phyloP scores from a whole-genome alignment of 2,329 filamentous ascomycete species.

The Salinomyces thailandicus region DNA sequence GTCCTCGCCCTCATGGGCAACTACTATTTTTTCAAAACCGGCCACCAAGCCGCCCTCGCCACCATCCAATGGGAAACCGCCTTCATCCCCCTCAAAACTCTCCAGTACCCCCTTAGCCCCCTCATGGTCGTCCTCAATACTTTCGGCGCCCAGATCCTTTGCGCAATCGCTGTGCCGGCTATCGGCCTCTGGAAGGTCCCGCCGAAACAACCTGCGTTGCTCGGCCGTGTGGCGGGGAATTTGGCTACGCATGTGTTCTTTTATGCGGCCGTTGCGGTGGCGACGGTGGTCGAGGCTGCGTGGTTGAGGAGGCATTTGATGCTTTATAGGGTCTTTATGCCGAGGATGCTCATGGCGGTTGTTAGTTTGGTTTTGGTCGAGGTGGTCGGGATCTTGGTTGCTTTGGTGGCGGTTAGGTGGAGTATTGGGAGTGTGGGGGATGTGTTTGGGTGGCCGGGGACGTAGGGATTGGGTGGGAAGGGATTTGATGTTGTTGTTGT shows the following conservation, averaged over 20 bases:
- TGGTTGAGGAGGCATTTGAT: constrained; percentile 85
- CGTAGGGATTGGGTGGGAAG: constrained; percentile 3
- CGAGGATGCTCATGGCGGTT: constrained; percentile 77
- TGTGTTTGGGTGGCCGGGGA: constrained; percentile 66
- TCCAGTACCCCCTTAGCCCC: constrained; percentile 84
- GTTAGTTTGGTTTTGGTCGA: constrained; percentile 66
- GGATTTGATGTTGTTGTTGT: no score
- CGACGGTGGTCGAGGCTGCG: constrained; percentile 84
- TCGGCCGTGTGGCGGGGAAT: constrained; percentile 60
- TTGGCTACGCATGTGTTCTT: constrained; percentile 68
- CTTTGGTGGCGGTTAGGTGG: constrained; percentile 62
- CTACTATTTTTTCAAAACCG: constrained; percentile 96
- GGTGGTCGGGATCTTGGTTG: constrained; percentile 57
- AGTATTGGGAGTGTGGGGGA: constrained; percentile 72
- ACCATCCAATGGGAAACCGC: constrained; percentile 94
- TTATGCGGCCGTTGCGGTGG: constrained; percentile 70
- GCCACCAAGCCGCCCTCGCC: constrained; percentile 78
- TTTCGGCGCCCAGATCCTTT: constrained; percentile 79
- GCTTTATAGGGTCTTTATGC: constrained; percentile 89
- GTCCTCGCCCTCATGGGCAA: constrained; percentile 80
- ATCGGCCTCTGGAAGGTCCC: constrained; percentile 82
- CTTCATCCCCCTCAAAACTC: constrained; percentile 74
- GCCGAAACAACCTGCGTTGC: constrained; percentile 52
- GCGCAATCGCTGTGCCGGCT: constrained; percentile 67
- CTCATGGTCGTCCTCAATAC: constrained; percentile 74